Evolutionary conservation across 2,329 filamentous ascomycete genomes (phyloP).

Genomic region (Alternaria sp.): DNA sequence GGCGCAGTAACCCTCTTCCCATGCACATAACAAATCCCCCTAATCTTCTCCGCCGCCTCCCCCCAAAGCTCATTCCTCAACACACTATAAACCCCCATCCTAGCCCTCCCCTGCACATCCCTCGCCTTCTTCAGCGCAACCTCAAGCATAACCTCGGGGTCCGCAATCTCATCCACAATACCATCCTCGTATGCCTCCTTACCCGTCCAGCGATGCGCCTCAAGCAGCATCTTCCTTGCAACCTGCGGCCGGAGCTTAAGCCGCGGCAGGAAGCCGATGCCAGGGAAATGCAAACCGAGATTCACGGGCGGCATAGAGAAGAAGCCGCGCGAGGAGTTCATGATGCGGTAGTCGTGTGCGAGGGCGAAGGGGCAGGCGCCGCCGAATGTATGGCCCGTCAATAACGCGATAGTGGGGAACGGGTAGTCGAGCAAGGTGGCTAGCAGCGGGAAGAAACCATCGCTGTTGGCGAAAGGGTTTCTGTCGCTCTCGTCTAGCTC

Average conservation of each 20-base stretch:
- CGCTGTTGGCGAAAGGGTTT: conserved; percentile 63
- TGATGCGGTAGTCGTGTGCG: conserved; percentile 56
- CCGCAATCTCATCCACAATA: conserved; percentile 60
- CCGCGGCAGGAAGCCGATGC: conserved; percentile 60
- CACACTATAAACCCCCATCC: conserved; percentile 60
- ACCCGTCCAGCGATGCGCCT: conserved; percentile 62
- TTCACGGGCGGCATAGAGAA: conserved; percentile 58
- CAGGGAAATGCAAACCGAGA: conserved; percentile 62
- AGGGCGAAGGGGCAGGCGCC: conserved; percentile 57
- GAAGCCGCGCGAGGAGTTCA: conserved; percentile 43
- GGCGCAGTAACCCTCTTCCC: conserved; percentile 51
- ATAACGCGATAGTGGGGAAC: conserved; percentile 55
- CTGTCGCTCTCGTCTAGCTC: conserved; percentile 56
- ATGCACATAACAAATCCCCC: conserved; percentile 62
- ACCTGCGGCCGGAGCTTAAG: conserved; percentile 59
- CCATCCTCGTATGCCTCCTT: conserved; percentile 59
- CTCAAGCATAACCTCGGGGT: conserved; percentile 55
- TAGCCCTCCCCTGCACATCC: conserved; percentile 51
- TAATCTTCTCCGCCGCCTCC: conserved; percentile 59
- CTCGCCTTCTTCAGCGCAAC: conserved; percentile 55
- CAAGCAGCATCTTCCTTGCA: conserved; percentile 63
- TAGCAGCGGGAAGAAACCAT: conserved; percentile 62
- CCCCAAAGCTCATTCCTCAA: conserved; percentile 61
- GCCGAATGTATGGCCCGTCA: conserved; percentile 59
- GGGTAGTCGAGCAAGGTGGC: conserved; percentile 58